A percentile compares a stretch with the other conserved stretches of the same genome.
Evolutionary conservation across 768 basidiomycete genomes (phyloP).

Genomic region (Amanita muscaria): DNA sequence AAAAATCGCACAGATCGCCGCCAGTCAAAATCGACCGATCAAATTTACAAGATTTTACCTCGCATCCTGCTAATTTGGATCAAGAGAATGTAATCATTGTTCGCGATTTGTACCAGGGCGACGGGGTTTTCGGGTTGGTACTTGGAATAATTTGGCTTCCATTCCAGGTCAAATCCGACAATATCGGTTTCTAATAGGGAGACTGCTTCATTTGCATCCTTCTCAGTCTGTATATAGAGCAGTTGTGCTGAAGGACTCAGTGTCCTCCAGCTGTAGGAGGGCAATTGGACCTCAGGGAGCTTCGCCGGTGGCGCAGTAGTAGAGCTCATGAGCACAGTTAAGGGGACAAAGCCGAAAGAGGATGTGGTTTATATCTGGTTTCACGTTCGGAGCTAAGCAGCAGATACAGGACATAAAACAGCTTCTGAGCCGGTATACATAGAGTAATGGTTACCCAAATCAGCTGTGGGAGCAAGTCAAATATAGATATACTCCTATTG

Average conservation of each 20-base stretch:
- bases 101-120: conserved; percentile 68
- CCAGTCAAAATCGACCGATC: no score
- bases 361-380: not conserved
- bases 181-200: conserved; percentile 21
- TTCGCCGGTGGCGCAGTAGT: conserved; percentile 5
- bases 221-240: conserved; percentile 27
- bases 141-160: conserved; percentile 55
- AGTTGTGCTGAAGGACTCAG: conserved; percentile 22
- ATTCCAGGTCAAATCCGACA: conserved; percentile 73
- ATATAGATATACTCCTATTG: conserved; percentile 20
- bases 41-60: no score
- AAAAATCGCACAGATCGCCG: conserved; percentile 8
- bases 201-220: conserved; percentile 24
- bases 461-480: conserved; percentile 15
- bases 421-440: no score
- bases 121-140: conserved; percentile 55
- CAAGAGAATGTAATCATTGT: conserved; percentile 43
- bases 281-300: conserved; percentile 19
- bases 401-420: no score
- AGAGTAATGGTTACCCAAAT: no score
- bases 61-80: conserved; percentile 59
- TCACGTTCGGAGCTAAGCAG: not conserved
- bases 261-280: conserved; percentile 29
- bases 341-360: not conserved
- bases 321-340: not conserved